These are phyloP conservation scores for Penicillium manginii DNA, from an alignment of 495 filamentous ascomycete species.

Conservation along the genomic window DNA sequence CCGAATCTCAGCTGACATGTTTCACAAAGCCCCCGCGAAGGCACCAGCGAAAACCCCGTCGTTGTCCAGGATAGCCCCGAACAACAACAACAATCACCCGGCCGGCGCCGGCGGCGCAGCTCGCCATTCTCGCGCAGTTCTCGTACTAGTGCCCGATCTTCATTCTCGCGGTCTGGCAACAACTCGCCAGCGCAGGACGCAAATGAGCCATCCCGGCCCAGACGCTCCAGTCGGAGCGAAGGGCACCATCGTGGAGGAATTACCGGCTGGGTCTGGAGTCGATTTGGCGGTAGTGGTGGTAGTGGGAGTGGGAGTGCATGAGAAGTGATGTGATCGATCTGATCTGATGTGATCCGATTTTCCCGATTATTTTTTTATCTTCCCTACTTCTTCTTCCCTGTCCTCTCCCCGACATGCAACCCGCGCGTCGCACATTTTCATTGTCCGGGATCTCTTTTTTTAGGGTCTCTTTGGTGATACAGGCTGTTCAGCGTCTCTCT, in stretches of 20 bases:
- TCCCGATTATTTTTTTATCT: background rate
- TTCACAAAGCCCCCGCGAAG: constrained; percentile 24
- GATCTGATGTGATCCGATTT: too few species aligned
- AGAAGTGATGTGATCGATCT: too few species aligned
- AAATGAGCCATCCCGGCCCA: constrained; percentile 10
- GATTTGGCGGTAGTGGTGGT: constrained; percentile 39
- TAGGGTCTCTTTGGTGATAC: background rate
- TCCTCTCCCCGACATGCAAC: background rate
- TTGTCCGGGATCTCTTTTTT: background rate
- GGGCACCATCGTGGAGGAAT: constrained; percentile 32
- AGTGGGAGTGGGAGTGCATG: background rate
- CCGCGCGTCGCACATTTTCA: background rate
- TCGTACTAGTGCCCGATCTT: constrained; percentile 25
- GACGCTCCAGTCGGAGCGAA: constrained; percentile 30
- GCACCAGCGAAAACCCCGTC: constrained; percentile 38
- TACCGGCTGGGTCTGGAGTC: constrained; percentile 43
- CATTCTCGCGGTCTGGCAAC: constrained; percentile 15
- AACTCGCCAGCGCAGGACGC: constrained; percentile 15
- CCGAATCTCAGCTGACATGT: constrained; percentile 6
- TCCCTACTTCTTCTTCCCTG: background rate
- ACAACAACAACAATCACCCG: constrained; percentile 3
- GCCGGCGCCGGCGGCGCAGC: constrained; percentile 20
- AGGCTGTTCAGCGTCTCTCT: constrained; percentile 1
- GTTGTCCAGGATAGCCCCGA: constrained; percentile 35
- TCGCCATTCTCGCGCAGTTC: constrained; percentile 21